Evolutionary conservation across 2,329 filamentous ascomycete genomes (phyloP), one percentile per base, ranked within the genome.

Genomic region (Paraphaeosphaeria minitans): DNA sequence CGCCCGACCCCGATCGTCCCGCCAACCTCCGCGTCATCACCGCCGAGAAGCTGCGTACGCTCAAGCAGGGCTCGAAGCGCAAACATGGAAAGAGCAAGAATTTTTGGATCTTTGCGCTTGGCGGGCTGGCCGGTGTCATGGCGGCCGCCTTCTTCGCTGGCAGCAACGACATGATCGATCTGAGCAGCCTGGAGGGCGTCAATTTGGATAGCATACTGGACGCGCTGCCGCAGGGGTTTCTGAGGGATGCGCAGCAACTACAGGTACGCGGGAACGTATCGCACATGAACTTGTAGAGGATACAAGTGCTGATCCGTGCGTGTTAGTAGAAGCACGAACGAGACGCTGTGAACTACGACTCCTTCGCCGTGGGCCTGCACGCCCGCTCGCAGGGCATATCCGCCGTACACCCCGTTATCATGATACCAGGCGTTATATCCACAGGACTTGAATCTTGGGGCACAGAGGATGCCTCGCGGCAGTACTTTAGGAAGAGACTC

Each of bases 371-470:
- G 48, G 96, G 95, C 5, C 80, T 95, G 31, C 91, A 96, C 70
- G 89, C 93, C 21, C 88, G 88, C 41, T 81, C 88, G 4, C 90
- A 97, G 75, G 96, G 96, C 1, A 83, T 98, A 19, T 77, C 84
- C 49, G 94, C 91, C 16, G 85, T 91, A 59, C 93, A 97, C 69
- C 92, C 95, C 1, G 89, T 99, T 61, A 91, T 99, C 63, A 98
- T 99, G 94, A 88, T 99, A 10, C 95, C 95, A 0, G 95, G 95
- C 4, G 95, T 99, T 59, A 99, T 99, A 66, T 98, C 95, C 0
- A 98, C 95, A 0, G 95, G 95, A 1, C 84, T 99, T 24, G 95
- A 99, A 78, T 97, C 92, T 49, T 99, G 95, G 95, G 92, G 94
- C 4, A 98, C 95, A 0, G 88, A 90, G 52, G 91, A 93, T 71